phyloP scores from a whole-genome alignment of 495 filamentous ascomycete species.

The Choiromyces venosus region DNA sequence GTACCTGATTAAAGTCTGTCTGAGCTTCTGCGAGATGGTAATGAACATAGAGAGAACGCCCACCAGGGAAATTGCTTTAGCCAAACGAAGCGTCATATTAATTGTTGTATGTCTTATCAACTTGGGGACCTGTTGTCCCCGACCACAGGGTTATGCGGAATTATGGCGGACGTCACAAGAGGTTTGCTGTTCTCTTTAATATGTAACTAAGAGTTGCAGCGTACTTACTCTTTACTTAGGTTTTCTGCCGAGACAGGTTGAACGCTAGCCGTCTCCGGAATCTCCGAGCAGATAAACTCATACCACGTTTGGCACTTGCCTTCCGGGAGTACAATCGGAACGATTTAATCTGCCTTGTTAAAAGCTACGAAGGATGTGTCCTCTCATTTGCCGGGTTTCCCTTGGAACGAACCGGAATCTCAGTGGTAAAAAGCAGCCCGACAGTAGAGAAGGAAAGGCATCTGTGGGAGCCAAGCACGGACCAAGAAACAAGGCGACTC shows the following conservation, averaged over 20 bases:
- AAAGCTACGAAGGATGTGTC: no score
- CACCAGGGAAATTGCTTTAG: not conserved
- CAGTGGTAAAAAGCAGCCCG: not conserved
- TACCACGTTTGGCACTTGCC: no score
- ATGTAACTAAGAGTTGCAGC: not conserved
- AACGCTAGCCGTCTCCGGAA: no score
- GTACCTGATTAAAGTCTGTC: no score
- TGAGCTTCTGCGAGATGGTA: no score
- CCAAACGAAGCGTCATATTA: slow-evolving; percentile 3
- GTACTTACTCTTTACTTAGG: not conserved
- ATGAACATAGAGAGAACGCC: no score
- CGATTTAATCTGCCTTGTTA: no score
- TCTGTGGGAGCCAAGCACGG: not conserved
- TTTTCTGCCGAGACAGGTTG: not conserved
- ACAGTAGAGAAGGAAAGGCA: not conserved
- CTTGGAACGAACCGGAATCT: no score
- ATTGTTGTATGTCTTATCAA: slow-evolving; percentile 21
- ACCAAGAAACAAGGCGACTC: not conserved
- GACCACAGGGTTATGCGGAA: not conserved
- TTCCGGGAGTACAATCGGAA: no score
- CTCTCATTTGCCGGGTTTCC: no score
- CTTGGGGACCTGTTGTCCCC: slow-evolving; percentile 2
- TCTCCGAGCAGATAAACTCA: no score
- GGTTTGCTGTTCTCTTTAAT: not conserved
- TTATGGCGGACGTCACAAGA: slow-evolving; percentile 15